phyloP scores from a whole-genome alignment of 805 yeast species.

The Maudiozyma saulgeensis region DNA sequence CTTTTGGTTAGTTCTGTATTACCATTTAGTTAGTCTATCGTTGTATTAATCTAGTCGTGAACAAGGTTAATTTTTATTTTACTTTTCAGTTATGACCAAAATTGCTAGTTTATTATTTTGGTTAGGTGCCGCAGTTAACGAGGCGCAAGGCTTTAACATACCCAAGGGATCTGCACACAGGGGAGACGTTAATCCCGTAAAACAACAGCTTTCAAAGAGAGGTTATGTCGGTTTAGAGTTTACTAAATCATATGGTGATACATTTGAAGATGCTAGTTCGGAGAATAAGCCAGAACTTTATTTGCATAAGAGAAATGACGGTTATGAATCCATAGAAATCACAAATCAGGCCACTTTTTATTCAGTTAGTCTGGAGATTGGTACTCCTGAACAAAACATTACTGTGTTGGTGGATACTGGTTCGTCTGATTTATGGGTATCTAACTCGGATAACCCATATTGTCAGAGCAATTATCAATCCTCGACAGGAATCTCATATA shows the following conservation, averaged over 20 bases:
- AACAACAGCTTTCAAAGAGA: not conserved
- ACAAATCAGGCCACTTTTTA: conserved; percentile 37
- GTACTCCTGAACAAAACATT: conserved; percentile 47
- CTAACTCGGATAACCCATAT: conserved; percentile 39
- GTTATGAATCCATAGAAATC: conserved; percentile 27
- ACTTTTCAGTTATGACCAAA: not conserved
- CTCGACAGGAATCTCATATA: not conserved
- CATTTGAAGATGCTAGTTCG: conserved; percentile 4
- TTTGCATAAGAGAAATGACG: conserved; percentile 23
- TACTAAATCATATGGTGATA: conserved; percentile 18
- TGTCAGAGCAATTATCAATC: conserved; percentile 19
- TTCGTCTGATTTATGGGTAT: conserved; percentile 56
- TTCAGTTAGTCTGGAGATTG: conserved; percentile 38
- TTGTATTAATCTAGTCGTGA: too few species aligned
- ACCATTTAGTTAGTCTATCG: too few species aligned
- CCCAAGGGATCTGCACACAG: not conserved
- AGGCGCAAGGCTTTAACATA: not conserved
- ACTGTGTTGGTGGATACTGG: conserved; percentile 61
- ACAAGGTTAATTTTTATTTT: too few species aligned
- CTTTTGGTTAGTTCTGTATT: too few species aligned
- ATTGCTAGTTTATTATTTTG: not conserved
- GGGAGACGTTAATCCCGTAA: not conserved
- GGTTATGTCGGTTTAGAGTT: conserved; percentile 13
- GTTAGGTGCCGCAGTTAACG: not conserved
- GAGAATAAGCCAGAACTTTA: conserved; percentile 4